These are phyloP conservation scores for Pisolithus orientalis DNA, from an alignment of 768 basidiomycete species.

Conservation along the genomic window DNA sequence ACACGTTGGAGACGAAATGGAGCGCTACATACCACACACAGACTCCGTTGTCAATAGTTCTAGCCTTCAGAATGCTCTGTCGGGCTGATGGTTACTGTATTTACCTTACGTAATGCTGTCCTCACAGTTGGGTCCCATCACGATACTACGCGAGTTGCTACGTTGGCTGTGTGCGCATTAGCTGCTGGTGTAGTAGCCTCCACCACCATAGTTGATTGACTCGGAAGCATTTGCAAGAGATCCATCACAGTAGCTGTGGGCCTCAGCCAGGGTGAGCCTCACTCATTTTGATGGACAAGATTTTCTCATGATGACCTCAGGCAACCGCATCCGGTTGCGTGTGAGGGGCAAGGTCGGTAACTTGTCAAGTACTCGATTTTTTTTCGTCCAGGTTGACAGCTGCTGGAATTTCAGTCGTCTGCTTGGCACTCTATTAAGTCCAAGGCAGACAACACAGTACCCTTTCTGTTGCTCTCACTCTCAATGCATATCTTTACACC, in stretches of 20 bases:
- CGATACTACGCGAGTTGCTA: no score
- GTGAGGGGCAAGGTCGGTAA: no score
- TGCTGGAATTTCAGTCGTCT: not conserved
- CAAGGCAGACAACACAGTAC: not conserved
- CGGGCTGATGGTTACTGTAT: not conserved
- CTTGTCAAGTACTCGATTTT: no score
- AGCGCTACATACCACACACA: not conserved
- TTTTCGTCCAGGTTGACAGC: no score
- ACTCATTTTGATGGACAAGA: not conserved
- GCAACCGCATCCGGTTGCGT: not conserved
- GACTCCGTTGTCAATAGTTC: slow-evolving; percentile 1
- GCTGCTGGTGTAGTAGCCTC: no score
- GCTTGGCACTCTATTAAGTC: not conserved
- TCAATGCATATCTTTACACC: slow-evolving; percentile 74
- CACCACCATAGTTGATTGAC: no score
- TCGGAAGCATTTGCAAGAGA: no score
- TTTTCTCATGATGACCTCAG: not conserved
- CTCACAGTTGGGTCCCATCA: no score
- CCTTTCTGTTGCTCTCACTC: not conserved
- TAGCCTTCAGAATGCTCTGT: slow-evolving; percentile 10
- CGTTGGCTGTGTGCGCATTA: no score
- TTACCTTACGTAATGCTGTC: no score
- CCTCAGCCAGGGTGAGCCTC: no score
- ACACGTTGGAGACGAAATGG: slow-evolving; percentile 3
- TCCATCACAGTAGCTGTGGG: no score